A percentile compares a stretch with the other conserved stretches of the same genome.
Conservation (phyloP, 2,329 filamentous ascomycete species). For the Lanzia echinophila region DNA sequence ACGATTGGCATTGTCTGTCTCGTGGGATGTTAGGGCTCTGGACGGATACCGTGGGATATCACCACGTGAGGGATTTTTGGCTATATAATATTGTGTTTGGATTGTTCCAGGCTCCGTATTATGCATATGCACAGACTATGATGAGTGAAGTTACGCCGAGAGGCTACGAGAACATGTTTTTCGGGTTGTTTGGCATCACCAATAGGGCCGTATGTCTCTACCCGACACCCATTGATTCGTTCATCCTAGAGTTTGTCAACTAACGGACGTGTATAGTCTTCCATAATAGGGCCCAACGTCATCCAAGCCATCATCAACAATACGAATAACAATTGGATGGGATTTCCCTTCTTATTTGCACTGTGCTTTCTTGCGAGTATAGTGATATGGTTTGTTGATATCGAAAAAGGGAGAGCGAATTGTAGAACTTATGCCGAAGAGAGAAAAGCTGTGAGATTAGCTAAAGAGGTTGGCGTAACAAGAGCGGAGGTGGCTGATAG, state of each 20-base stretch:
- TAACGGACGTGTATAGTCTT: slow-evolving; percentile 28
- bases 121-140: slow-evolving; percentile 39
- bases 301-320: slow-evolving; percentile 38
- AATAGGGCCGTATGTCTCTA: slow-evolving; percentile 34
- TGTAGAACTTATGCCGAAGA: slow-evolving; percentile 33
- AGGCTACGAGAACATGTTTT: slow-evolving; percentile 40
- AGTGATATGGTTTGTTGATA: slow-evolving; percentile 34
- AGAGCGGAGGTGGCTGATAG: slow-evolving; percentile 20
- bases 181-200: slow-evolving; percentile 38
- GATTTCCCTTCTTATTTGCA: slow-evolving; percentile 37
- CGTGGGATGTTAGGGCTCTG: slow-evolving; percentile 37
- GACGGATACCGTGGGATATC: slow-evolving; percentile 35
- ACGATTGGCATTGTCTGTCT: too few relatives aligned
- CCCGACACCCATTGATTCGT: not conserved
- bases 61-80: slow-evolving; percentile 35
- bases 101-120: slow-evolving; percentile 37
- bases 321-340: slow-evolving; percentile 38
- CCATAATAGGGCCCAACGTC: slow-evolving; percentile 38
- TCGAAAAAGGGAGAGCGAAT: slow-evolving; percentile 36
- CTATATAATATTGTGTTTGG: slow-evolving; percentile 38
- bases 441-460: slow-evolving; percentile 28
- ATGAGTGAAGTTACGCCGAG: slow-evolving; percentile 37
- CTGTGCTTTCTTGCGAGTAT: slow-evolving; percentile 34
- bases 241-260: not conserved
- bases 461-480: slow-evolving; percentile 25